Base-by-base conservation (phyloP, 2,329 filamentous ascomycete genomes). In the Alternaria postmessia region DNA sequence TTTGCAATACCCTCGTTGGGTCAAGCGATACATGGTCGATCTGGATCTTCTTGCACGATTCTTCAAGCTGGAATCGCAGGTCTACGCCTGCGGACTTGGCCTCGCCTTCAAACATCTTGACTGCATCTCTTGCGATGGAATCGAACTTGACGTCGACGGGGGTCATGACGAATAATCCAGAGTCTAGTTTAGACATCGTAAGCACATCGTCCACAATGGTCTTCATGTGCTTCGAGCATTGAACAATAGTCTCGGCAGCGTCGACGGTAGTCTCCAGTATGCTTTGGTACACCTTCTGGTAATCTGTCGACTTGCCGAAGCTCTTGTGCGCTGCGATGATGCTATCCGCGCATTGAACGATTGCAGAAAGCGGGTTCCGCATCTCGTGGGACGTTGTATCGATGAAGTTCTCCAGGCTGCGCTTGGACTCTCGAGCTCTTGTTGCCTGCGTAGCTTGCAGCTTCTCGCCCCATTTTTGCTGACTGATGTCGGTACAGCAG, bases 181-280 rank as follows among this genome's bases (percentile, higher is more conserved):
- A 81, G 62, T 82, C 80, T 4, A 82, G 70, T 51, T 83, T 83
- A 0, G 79, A 81, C 46, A 60, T 60, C 11, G 57, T 60, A 12
- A 60, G 57, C 39, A 59, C 56, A 41, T 55, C 81, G 56, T 83
- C 81, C 0, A 83, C 80, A 20, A 83, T 82, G 7, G 78, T 70
- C 60, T 82, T 82, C 69, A 81, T 80, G 62, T 83, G 81, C 49
- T 80, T 77, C 1, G 78, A 78, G 63, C 81, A 83, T 7, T 79
- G 72, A 3, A 78, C 77, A 56, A 83, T 82, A 2, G 78, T 82
- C 51, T 81, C 72, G 0, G 77, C 77, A n/a, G 77, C 72, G 26
- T 80, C 78, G 5, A 74, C 34, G 0, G 67, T 71, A 9, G 66
- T 54, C 3, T 71, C 66, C 1, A 72, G 16, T 6, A 70, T 55